Conservation (phyloP, 495 filamentous ascomycete species). For the Aspergillus mulundensis region DNA sequence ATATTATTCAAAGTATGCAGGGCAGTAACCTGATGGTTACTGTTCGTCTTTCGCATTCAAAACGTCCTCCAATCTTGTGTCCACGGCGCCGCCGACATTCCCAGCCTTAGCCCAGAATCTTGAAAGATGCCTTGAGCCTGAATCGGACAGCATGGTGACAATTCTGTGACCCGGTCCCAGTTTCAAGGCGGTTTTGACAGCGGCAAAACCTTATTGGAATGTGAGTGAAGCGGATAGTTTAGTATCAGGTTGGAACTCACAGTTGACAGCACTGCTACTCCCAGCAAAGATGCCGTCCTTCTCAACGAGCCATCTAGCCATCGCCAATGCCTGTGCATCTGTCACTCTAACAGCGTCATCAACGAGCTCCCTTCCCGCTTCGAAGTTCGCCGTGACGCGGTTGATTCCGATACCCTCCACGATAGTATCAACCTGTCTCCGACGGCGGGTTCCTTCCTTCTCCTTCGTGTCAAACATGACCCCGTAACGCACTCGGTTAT, state of each 20-base stretch:
- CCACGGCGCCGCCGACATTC: slow-evolving; percentile 56
- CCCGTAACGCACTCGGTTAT: slow-evolving; percentile 82
- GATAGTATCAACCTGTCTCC: slow-evolving; percentile 91
- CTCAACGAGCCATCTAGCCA: slow-evolving; percentile 95
- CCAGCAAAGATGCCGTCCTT: slow-evolving; percentile 94
- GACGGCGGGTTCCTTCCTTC: slow-evolving; percentile 79
- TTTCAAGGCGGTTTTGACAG: slow-evolving; percentile 70
- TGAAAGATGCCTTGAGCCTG: slow-evolving; percentile 83
- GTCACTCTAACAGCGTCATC: slow-evolving; percentile 87
- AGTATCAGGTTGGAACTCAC: slow-evolving; percentile 41
- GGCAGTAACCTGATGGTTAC: not conserved
- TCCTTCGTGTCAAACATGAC: slow-evolving; percentile 94
- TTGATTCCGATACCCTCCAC: slow-evolving; percentile 97
- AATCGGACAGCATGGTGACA: slow-evolving; percentile 90
- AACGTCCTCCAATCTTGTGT: slow-evolving; percentile 51
- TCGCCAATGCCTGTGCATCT: slow-evolving; percentile 86
- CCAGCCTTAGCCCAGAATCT: slow-evolving; percentile 89
- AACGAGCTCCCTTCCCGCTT: slow-evolving; percentile 75
- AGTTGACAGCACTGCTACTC: slow-evolving; percentile 93
- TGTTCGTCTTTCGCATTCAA: slow-evolving; percentile 40
- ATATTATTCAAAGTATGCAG: not conserved
- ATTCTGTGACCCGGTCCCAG: slow-evolving; percentile 75
- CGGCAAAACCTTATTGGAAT: slow-evolving; percentile 60
- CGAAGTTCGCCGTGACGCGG: slow-evolving; percentile 85
- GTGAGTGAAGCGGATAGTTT: not conserved